phyloP scores from a whole-genome alignment of 2,329 filamentous ascomycete species.

The Aspergillus calidoustus region DNA sequence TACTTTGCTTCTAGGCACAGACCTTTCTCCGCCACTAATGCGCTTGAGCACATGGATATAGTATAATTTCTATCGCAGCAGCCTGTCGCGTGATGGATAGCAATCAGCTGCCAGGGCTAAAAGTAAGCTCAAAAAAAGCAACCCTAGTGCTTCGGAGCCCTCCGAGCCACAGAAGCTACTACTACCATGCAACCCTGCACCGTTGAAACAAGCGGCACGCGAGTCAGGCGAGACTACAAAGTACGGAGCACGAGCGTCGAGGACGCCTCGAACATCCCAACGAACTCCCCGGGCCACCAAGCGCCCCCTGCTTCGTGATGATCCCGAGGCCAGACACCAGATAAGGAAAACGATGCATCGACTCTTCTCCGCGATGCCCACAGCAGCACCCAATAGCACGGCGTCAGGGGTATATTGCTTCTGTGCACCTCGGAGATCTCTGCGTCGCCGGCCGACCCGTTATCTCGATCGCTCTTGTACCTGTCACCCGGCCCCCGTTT shows the following conservation, averaged over 20 bases:
- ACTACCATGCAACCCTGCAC: background rate
- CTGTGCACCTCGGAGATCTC: background rate
- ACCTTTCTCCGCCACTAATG: background rate
- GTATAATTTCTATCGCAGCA: background rate
- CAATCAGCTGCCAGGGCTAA: background rate
- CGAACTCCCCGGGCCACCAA: background rate
- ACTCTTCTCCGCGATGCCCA: background rate
- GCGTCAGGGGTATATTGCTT: background rate
- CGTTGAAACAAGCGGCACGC: background rate
- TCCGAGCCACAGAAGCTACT: background rate
- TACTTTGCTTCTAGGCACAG: background rate
- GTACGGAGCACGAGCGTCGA: background rate
- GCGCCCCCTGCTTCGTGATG: too few relatives aligned
- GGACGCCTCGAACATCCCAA: background rate
- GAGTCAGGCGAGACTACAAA: background rate
- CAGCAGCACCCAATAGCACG: background rate
- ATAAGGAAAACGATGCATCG: constrained; percentile 47
- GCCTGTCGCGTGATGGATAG: background rate
- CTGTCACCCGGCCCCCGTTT: background rate
- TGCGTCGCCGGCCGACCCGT: constrained; percentile 62
- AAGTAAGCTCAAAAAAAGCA: background rate
- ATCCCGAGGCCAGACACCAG: constrained; percentile 53
- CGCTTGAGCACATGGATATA: too few relatives aligned
- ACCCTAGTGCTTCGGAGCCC: background rate
- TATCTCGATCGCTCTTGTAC: background rate